phyloP scores from a whole-genome alignment of 345 rosid genomes.

The Salix dunnii region DNA sequence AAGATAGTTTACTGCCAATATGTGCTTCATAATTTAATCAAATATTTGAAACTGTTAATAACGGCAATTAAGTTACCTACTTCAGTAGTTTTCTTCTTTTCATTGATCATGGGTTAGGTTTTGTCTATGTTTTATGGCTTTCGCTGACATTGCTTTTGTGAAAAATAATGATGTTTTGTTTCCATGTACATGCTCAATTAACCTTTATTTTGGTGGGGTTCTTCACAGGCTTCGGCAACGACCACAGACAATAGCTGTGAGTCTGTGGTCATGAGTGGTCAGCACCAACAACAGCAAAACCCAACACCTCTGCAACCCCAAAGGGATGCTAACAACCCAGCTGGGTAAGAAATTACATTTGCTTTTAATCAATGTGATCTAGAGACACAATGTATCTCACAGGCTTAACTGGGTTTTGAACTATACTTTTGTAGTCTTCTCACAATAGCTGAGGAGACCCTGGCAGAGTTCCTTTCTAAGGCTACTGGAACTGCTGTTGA shows the following conservation, averaged over 20 bases:
- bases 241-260: constrained; percentile 99
- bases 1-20: too few species aligned
- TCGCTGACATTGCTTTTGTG: too few species aligned
- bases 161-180: neutral
- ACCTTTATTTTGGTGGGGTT: neutral
- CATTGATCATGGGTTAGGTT: neutral
- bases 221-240: constrained; percentile 69
- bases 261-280: constrained; percentile 98
- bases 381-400: neutral
- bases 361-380: neutral
- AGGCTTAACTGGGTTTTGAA: neutral
- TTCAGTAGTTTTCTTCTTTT: neutral
- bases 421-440: constrained; percentile 53
- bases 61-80: neutral
- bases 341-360: constrained; percentile 55
- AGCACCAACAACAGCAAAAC: constrained; percentile 96
- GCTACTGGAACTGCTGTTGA: constrained; percentile 99
- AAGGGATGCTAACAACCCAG: constrained; percentile 96
- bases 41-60: neutral
- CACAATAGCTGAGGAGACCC: constrained; percentile 91
- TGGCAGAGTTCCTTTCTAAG: constrained; percentile 86
- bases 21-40: neutral
- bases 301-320: constrained; percentile 89
- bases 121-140: neutral
- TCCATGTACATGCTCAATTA: neutral